Percentiles rank a stretch among this genome's conserved stretches.
These are phyloP conservation scores for Ulvella scutata DNA, from an alignment of 139 green algal genomes.

Conservation along the genomic window DNA sequence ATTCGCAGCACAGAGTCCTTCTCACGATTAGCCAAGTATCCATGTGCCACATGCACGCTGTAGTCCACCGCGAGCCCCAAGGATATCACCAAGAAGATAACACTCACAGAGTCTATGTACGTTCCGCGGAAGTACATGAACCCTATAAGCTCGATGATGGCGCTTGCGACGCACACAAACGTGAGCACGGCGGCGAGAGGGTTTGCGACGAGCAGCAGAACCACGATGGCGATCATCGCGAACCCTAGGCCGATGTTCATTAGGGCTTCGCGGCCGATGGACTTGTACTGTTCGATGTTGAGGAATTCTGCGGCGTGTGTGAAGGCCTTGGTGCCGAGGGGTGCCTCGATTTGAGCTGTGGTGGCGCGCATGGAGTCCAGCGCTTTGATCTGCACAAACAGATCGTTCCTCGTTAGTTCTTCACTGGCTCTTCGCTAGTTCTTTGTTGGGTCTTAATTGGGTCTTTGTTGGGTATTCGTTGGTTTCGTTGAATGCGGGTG, in stretches of 20 bases:
- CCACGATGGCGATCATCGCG: conserved; percentile 19
- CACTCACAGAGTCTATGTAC: conserved; percentile 25
- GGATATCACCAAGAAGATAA: conserved; percentile 37
- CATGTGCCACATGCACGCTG: conserved; percentile 25
- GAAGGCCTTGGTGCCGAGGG: conserved; percentile 8
- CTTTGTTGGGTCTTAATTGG: not conserved
- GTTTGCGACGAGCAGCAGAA: conserved; percentile 24
- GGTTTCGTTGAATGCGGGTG: too few relatives aligned
- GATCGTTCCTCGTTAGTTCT: not conserved
- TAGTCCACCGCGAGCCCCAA: conserved; percentile 43
- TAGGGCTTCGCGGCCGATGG: conserved; percentile 17
- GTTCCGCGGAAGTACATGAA: conserved; percentile 27
- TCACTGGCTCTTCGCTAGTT: not conserved
- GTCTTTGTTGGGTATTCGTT: not conserved
- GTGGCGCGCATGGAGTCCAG: conserved; percentile 8
- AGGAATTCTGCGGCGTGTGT: conserved; percentile 10
- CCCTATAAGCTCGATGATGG: conserved; percentile 26
- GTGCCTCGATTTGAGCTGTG: not conserved
- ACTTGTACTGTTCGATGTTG: conserved; percentile 31
- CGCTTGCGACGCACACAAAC: conserved; percentile 14
- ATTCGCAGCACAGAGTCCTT: not conserved
- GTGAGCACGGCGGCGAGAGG: conserved; percentile 15
- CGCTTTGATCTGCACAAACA: not conserved
- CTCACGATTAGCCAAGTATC: conserved; percentile 21
- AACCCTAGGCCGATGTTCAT: conserved; percentile 25